Evolutionary conservation across 495 filamentous ascomycete species (phyloP), one percentile per base, ranked within the genome.

Genomic region (Talaromyces proteolyticus): DNA sequence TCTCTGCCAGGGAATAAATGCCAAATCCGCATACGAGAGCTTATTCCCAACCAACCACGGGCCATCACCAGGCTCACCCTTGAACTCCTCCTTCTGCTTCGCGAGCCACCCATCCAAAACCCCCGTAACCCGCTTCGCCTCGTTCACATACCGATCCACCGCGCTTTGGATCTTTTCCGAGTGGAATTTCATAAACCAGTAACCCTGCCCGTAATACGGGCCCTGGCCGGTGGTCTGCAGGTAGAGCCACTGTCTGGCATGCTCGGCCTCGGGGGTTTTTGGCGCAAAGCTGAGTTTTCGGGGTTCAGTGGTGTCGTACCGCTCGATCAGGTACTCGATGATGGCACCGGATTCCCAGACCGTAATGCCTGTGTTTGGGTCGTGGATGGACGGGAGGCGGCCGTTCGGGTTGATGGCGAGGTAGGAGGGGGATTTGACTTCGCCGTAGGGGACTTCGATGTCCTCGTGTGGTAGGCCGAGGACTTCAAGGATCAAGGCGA

Each of bases 291-390:
- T 75, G 49, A 72, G 75, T 51, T 75, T 65, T 6, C 34, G 36
- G 8, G 24, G 44, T 8, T 47, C 44, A 14, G 70, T 53, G 16
- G 44, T 70, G 61, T 86, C 82, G 67, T 86, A 87, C 21, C 60
- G 66, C 23, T 81, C 78, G 42, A 83, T 57, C 6, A 87, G 61
- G 55, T 86, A 87, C 39, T 78, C 63, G 55, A 85, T 42, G 57
- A 85, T 84, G 29, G 83, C 82, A 48, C 79, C 82, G 6, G 73
- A 77, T 54, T 86, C 82, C 77, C 78, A 86, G 6, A 86, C 55
- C 0, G 64, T 77, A 45, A 84, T 54, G 57, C 57, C 69, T 0
- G 71, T 78, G 67, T 86, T 86, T 11, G 74, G 69, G 54, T 85
- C 82, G 16, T 79, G 54, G 51, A 86, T 74, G 42, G 70, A 48